Evolutionary conservation across 179 eudicot genomes (phyloP).

Genomic region (Patellifolia procumbens): DNA sequence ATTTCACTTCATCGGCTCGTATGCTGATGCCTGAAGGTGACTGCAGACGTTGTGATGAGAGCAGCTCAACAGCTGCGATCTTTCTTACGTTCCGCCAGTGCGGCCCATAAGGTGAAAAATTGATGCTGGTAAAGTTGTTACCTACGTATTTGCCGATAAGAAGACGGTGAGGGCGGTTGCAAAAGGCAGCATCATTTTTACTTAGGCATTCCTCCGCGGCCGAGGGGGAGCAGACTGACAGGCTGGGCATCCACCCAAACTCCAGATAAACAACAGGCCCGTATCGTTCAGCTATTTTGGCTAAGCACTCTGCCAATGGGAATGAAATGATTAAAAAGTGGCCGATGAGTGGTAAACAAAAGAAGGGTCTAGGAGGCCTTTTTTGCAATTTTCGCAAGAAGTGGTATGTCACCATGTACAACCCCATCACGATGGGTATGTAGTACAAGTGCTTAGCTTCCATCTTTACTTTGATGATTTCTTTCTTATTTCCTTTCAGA

Average conservation of each 20-base stretch:
- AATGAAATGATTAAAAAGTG: background rate
- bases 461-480: background rate
- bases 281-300: background rate
- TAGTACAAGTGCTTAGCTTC: background rate
- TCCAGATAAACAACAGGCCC: background rate
- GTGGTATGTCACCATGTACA: background rate
- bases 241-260: background rate
- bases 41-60: background rate
- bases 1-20: background rate
- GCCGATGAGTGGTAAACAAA: background rate
- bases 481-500: too few relatives aligned
- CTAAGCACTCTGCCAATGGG: background rate
- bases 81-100: slow-evolving; percentile 10
- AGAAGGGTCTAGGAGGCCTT: slow-evolving; percentile 1
- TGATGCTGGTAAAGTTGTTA: background rate
- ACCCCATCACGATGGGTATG: background rate
- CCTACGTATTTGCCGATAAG: background rate
- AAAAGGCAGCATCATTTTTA: background rate
- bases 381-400: background rate
- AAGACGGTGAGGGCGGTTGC: background rate
- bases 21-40: background rate
- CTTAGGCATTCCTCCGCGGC: slow-evolving; percentile 10
- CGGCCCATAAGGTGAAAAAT: background rate
- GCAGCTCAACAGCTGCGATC: background rate
- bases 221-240: background rate